Base-by-base conservation (phyloP, 768 basidiomycete species). In the Leccinum fibrillosum region DNA sequence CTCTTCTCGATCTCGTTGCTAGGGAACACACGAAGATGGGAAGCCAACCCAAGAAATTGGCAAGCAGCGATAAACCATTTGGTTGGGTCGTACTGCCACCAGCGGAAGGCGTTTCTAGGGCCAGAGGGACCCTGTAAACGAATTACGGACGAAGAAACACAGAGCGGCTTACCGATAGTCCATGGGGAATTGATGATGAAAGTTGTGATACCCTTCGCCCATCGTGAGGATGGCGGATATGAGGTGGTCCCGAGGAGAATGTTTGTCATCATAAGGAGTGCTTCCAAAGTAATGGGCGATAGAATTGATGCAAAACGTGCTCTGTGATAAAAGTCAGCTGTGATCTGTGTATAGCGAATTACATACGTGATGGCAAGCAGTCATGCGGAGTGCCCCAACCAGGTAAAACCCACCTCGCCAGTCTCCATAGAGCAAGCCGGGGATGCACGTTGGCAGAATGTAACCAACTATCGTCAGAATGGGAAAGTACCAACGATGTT, bases 131-230 rank as follows among this genome's bases (percentile, higher is more conserved):
- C 62, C 55, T 51, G 54, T 62, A 50, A 62, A 57, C 13, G 34
- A 48, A 32, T 49, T n/a, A 19, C 39, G 49, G 45, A 45, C 28
- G 23, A n/a, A 13, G 21, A 35, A 52, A 30, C 5, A 56, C 11
- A 21, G 26, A 13, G 45, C 12, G 12, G 26, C 52, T 58, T 53
- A 67, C 66, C 69, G 62, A 71, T 80, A 83, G 64, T 82, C 82
- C 88, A 88, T 90, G 9, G 91, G 92, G 75, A 92, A 94, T 63
- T 94, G 90, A 69, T 92, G 90, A 72, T 92, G 90, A 72, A 92
- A 92, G 69, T 85, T 84, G 70, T 85, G 83, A 69, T 85, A 85
- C 9, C 83, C 83, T 70, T 85, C 83, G 2, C 82, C 83, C 72
- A 92, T 85, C 4, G 92, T 94, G 57, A 89, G 79, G 62, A 93